phyloP scores from a whole-genome alignment of 1,284 basidiomycete genomes.

The Flammula alnicola region DNA sequence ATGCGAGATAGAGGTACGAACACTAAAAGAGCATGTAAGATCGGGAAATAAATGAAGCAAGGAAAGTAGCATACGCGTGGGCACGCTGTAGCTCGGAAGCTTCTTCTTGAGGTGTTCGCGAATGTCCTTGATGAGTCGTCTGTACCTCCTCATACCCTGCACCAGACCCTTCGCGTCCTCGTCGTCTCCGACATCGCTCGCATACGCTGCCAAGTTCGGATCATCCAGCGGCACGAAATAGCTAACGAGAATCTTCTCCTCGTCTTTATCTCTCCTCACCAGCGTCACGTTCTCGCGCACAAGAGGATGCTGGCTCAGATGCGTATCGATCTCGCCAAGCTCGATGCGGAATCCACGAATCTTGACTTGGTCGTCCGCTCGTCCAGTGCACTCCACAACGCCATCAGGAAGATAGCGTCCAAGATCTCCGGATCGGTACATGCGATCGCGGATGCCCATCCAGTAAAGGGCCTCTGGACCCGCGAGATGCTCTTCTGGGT shows the following conservation, averaged over 20 bases:
- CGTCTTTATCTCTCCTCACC: conserved; percentile 97
- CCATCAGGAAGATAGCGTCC: conserved; percentile 95
- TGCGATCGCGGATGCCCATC: conserved; percentile 97
- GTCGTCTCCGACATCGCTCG: conserved; percentile 74
- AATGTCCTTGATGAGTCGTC: conserved; percentile 90
- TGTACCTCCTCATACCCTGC: conserved; percentile 81
- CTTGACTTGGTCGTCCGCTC: conserved; percentile 99
- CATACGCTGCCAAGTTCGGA: conserved; percentile 71
- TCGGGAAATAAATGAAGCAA: neutral
- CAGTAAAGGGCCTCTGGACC: conserved; percentile 82
- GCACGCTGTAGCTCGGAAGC: conserved; percentile 92
- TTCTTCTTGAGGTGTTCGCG: conserved; percentile 98
- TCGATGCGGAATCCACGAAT: conserved; percentile 99
- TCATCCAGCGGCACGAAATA: conserved; percentile 96
- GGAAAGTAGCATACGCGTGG: conserved; percentile 62
- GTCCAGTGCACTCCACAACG: conserved; percentile 95
- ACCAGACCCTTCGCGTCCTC: conserved; percentile 66
- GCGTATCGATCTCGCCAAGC: conserved; percentile 97
- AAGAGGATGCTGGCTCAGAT: conserved; percentile 92
- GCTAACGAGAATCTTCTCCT: conserved; percentile 98
- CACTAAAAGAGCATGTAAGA: conserved; percentile 51
- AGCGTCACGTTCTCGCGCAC: conserved; percentile 97
- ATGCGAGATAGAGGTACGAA: conserved; percentile 95
- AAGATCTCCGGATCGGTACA: conserved; percentile 98
- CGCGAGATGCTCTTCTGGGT: conserved; percentile 59